These are phyloP conservation scores for Podospora tetraspora DNA, from an alignment of 495 filamentous ascomycete species.

Conservation along the genomic window DNA sequence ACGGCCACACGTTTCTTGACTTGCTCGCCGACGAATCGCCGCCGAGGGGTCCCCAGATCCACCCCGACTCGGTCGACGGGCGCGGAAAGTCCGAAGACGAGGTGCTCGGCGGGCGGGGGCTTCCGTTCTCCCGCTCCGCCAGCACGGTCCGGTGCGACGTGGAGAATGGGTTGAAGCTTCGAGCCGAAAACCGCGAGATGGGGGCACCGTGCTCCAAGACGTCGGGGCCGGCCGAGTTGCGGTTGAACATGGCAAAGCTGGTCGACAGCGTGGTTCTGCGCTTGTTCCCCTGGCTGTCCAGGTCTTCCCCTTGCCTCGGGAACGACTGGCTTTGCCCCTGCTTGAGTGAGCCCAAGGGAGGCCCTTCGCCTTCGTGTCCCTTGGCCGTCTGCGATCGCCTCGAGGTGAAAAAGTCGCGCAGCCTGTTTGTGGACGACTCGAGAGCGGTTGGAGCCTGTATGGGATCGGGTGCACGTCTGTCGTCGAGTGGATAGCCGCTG, in stretches of 20 bases:
- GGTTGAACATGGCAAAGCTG: constrained; percentile 52
- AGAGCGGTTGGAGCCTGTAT: constrained; percentile 18
- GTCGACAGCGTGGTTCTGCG: constrained; percentile 48
- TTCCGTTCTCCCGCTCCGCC: constrained; percentile 60
- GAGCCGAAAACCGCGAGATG: constrained; percentile 33
- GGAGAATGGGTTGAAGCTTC: constrained; percentile 59
- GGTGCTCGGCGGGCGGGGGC: constrained; percentile 71
- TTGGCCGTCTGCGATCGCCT: constrained; percentile 64
- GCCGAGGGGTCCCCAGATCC: constrained; percentile 41
- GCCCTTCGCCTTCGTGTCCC: constrained; percentile 60
- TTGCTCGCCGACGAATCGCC: constrained; percentile 25
- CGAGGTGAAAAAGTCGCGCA: constrained; percentile 54
- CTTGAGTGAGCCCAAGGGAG: constrained; percentile 67
- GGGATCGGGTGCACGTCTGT: constrained; percentile 32
- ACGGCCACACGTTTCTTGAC: constrained; percentile 40
- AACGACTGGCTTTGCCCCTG: constrained; percentile 77
- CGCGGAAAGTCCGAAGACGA: constrained; percentile 74
- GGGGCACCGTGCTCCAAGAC: constrained; percentile 30
- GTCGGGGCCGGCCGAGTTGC: constrained; percentile 45
- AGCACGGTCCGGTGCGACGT: constrained; percentile 62
- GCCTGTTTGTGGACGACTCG: constrained; percentile 29
- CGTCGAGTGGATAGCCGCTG: constrained; percentile 39
- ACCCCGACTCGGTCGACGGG: constrained; percentile 70
- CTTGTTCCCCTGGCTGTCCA: constrained; percentile 36
- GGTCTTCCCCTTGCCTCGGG: constrained; percentile 51